phyloP scores from a whole-genome alignment of 2,329 filamentous ascomycete genomes.

The Nemania diffusa region DNA sequence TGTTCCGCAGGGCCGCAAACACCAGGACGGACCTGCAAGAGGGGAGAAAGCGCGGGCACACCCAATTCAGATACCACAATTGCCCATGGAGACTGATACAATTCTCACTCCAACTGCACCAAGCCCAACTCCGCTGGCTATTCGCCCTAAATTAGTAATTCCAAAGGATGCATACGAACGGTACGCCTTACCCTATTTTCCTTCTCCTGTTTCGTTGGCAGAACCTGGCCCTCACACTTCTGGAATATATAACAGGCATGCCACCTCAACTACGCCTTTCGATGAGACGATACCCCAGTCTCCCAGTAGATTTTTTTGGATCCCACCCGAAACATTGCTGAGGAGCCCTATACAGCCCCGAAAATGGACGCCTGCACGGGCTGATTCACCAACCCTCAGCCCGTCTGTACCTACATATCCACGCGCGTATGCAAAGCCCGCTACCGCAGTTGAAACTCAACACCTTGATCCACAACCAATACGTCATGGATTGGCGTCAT shows the following conservation, averaged over 20 bases:
- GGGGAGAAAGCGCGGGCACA: conserved; percentile 6
- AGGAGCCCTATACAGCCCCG: conserved; percentile 19
- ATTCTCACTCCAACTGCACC: conserved; percentile 17
- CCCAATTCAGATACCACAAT: conserved; percentile 19
- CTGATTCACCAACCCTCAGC: conserved; percentile 34
- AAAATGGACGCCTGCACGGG: conserved; percentile 22
- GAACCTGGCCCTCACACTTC: neutral
- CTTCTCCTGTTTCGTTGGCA: neutral
- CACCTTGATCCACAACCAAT: neutral
- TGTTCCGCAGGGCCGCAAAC: neutral
- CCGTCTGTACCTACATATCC: conserved; percentile 8
- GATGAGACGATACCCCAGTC: conserved; percentile 13
- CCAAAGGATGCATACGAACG: conserved; percentile 3
- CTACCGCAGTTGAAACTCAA: neutral
- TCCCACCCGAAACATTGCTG: conserved; percentile 20
- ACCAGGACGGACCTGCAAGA: neutral
- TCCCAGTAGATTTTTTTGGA: conserved; percentile 23
- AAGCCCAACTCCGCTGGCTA: conserved; percentile 16
- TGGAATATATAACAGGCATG: neutral
- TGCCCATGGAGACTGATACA: neutral
- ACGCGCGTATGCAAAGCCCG: conserved; percentile 6
- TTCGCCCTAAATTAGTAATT: conserved; percentile 18
- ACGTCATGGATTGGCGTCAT: neutral
- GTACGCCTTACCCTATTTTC: neutral
- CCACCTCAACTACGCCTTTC: conserved; percentile 8